Evolutionary conservation across 345 rosid species (phyloP).

Genomic region (Populus alba): DNA sequence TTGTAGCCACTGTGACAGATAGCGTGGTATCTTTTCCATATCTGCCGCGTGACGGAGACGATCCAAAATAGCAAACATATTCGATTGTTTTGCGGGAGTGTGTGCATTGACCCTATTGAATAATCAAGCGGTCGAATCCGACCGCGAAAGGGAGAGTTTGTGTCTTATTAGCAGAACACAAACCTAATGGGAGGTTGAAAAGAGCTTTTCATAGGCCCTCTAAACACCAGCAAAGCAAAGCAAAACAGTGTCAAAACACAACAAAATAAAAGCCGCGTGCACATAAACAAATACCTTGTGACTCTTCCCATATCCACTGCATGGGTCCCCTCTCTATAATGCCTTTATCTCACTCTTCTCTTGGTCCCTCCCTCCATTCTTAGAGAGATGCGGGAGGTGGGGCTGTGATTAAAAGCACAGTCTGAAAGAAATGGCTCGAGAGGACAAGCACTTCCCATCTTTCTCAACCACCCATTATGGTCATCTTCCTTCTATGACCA

Average conservation of each 20-base stretch:
- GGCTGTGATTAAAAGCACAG: neutral
- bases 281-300: conserved; percentile 12
- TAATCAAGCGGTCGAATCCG: neutral
- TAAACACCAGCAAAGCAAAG: neutral
- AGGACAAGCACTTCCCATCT: conserved; percentile 46
- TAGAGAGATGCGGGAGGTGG: conserved; percentile 12
- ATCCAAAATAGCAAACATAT: no score
- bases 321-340: conserved; percentile 32
- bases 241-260: neutral
- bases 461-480: conserved; percentile 46
- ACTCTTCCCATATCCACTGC: conserved; percentile 9
- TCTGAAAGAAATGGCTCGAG: conserved; percentile 23
- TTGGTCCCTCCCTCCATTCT: neutral
- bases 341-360: conserved; percentile 15
- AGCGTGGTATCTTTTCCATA: no score
- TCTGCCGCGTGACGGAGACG: no score
- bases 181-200: conserved; percentile 56
- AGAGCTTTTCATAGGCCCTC: conserved; percentile 54
- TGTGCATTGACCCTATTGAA: neutral
- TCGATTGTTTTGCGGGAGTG: neutral
- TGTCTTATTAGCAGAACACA: conserved; percentile 16
- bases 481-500: conserved; percentile 25
- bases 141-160: conserved; percentile 29
- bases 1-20: no score
- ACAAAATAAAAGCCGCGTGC: conserved; percentile 20